phyloP scores from a whole-genome alignment of 1,139 yeast genomes.

The Lodderomyces elongisporus region DNA sequence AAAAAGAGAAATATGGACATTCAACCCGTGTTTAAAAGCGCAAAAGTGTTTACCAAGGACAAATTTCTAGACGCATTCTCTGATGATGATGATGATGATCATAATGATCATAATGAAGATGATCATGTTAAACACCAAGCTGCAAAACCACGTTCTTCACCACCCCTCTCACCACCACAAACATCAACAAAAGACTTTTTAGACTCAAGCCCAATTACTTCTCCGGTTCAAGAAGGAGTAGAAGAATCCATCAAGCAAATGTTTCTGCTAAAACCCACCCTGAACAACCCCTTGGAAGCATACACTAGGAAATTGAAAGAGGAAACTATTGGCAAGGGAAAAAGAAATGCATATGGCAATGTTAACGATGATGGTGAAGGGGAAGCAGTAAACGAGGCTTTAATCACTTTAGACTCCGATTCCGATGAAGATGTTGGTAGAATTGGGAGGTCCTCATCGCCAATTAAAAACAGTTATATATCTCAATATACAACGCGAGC shows the following conservation, averaged over 20 bases:
- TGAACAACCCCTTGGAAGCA: constrained; percentile 35
- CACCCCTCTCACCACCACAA: constrained; percentile 7
- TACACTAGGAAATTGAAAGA: constrained; percentile 33
- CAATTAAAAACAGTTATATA: constrained; percentile 7
- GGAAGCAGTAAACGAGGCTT: constrained; percentile 11
- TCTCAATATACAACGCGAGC: constrained; percentile 11
- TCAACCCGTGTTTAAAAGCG: constrained; percentile 30
- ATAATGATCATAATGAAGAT: background rate
- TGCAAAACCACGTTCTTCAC: constrained; percentile 5
- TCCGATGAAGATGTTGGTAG: constrained; percentile 12
- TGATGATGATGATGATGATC: constrained; percentile 10
- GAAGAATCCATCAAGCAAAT: no score
- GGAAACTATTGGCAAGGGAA: no score
- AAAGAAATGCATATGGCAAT: no score
- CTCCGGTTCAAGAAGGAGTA: constrained; percentile 26
- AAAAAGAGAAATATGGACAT: constrained; percentile 33
- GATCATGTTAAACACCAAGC: constrained; percentile 1
- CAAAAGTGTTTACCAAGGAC: constrained; percentile 26
- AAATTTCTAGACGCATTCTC: constrained; percentile 32
- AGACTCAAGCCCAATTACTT: constrained; percentile 20
- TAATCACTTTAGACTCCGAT: constrained; percentile 23
- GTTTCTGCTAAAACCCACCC: constrained; percentile 13
- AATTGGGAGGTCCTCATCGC: constrained; percentile 9
- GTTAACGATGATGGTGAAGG: constrained; percentile 23
- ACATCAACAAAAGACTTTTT: constrained; percentile 9